Evolutionary conservation across 176 grass and related monocot genomes (phyloP), one percentile per base, ranked within the genome.

Genomic region (Ampelocalamus luodianensis): DNA sequence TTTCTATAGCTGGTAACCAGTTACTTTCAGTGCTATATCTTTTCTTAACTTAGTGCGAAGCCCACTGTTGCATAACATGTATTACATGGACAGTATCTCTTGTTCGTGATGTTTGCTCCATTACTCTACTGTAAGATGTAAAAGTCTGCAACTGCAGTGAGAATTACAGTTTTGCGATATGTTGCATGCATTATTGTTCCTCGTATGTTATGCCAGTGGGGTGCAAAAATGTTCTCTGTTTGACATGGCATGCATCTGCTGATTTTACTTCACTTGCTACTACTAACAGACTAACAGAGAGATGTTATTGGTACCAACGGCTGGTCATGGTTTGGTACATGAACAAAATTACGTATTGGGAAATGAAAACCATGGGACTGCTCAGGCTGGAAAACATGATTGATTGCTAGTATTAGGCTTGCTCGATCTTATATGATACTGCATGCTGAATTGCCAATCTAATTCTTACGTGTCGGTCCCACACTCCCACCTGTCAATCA

Each of bases 111-210:
- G 46, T 48, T 48, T 48, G 14, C 46, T 48, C 46, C 3, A 45
- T 10, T 49, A 29, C 44, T 42, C 56, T 66, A 66, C 2, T 88
- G 53, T 77, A 81, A 69, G 76, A 42, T 74, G 26, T 42, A 45
- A 85, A 15, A 24, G 54, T 81, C n/a, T 62, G 14, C 82, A 69
- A 23, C 71, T 76, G 69, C 4, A 3, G n/a, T 27, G 18, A 68
- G 0, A 53, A 76, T 46, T 58, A 26, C 50, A 82, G 15, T 46
- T 87, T 65, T 32, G 2, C 15, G 44, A 45, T 49, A 14, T 11
- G 8, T 48, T 45, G 7, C 29, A 6, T 37, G 18, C 10, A 5
- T 10, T 74, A 23, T 53, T 74, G 14, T 74, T 18, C 5, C 7
- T 54, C 1, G 6, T 18, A 54, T 17, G 5, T 53, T 3, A 11